A percentile compares a stretch with the other conserved stretches of the same genome.
These are phyloP conservation scores for Blastomyces gilchristii DNA, from an alignment of 2,329 filamentous ascomycete species.

Conservation along the genomic window DNA sequence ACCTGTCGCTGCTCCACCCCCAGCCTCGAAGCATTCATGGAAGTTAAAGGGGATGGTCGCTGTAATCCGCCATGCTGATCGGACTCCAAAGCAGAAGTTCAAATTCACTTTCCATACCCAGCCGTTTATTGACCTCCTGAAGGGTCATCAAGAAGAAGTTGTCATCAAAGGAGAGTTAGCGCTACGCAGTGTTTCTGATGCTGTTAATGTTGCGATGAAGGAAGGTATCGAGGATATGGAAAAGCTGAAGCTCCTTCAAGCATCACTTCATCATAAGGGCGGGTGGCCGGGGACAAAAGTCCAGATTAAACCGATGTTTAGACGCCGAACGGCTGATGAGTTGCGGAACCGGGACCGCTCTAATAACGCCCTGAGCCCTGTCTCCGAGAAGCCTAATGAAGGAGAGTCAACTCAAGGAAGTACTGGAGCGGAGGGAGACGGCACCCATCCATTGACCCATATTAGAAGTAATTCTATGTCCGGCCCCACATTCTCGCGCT, in stretches of 20 bases:
- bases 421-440: constrained; percentile 20
- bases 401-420: constrained; percentile 30
- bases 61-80: constrained; percentile 90
- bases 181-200: constrained; percentile 75
- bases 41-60: constrained; percentile 96
- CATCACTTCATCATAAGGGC: constrained; percentile 84
- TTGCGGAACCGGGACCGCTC: constrained; percentile 24
- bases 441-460: constrained; percentile 35
- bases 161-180: constrained; percentile 86
- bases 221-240: constrained; percentile 72
- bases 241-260: constrained; percentile 77
- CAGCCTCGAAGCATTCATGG: constrained; percentile 84
- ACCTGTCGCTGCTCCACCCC: constrained; percentile 40
- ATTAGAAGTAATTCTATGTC: constrained; percentile 74
- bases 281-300: constrained; percentile 94
- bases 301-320: constrained; percentile 98
- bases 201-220: constrained; percentile 68
- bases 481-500: constrained; percentile 83
- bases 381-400: constrained; percentile 44
- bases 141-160: constrained; percentile 93
- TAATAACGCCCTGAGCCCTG: constrained; percentile 13
- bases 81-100: constrained; percentile 97
- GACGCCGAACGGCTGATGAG: constrained; percentile 67
- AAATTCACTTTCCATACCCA: constrained; percentile 98
- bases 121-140: constrained; percentile 87